Evolutionary conservation across 2,329 filamentous ascomycete species (phyloP).

Genomic region (Fusarium sp.): DNA sequence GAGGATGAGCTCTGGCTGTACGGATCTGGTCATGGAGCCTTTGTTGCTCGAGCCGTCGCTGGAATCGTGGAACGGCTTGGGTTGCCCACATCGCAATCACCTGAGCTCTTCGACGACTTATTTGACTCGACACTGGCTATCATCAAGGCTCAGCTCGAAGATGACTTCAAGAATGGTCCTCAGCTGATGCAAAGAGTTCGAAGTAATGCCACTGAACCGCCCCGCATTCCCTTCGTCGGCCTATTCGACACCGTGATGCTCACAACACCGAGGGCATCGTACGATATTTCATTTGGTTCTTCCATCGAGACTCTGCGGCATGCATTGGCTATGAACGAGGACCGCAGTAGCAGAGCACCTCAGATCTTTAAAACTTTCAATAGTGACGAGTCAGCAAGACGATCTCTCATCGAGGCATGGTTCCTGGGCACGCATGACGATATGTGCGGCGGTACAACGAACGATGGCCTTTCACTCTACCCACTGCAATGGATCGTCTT

Average conservation of each 20-base stretch:
- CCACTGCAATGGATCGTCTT: constrained; percentile 46
- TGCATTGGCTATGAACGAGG: constrained; percentile 45
- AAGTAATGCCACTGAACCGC: constrained; percentile 18
- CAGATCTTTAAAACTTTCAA: constrained; percentile 21
- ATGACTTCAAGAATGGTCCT: constrained; percentile 38
- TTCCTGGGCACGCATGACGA: constrained; percentile 46
- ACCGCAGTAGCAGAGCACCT: constrained; percentile 16
- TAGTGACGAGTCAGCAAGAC: constrained; percentile 19
- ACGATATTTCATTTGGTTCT: constrained; percentile 38
- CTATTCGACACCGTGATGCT: constrained; percentile 41
- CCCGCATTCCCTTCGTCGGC: constrained; percentile 44
- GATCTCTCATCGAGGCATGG: constrained; percentile 44
- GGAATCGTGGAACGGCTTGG: constrained; percentile 43
- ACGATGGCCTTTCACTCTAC: constrained; percentile 44
- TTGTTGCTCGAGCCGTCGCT: constrained; percentile 42
- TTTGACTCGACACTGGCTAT: constrained; percentile 35
- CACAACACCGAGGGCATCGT: constrained; percentile 17
- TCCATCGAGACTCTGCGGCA: constrained; percentile 41
- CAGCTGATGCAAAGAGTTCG: constrained; percentile 32
- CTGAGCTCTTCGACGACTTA: constrained; percentile 36
- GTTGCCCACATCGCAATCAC: constrained; percentile 11
- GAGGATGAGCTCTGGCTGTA: constrained; percentile 47
- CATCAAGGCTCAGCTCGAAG: constrained; percentile 43
- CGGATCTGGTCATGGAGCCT: constrained; percentile 45
- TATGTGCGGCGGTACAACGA: constrained; percentile 37